Evolutionary conservation across 1,284 basidiomycete species (phyloP).

Genomic region (Sporisorium exsertum): DNA sequence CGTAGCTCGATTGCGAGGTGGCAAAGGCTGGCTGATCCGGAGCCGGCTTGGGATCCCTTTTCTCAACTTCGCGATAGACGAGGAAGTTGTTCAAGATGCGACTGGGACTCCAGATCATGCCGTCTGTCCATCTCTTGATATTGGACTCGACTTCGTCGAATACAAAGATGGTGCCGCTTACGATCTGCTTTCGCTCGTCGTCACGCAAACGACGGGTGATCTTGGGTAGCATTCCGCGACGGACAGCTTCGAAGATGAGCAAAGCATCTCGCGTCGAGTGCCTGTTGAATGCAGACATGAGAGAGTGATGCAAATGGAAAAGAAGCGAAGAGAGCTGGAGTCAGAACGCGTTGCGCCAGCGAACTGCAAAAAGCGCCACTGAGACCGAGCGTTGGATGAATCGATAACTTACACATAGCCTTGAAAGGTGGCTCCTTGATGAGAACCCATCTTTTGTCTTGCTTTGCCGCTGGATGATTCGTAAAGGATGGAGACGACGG

Average conservation of each 20-base stretch:
- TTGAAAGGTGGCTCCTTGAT: slow-evolving; percentile 27
- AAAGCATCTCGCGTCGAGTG: slow-evolving; percentile 94
- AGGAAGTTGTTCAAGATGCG: slow-evolving; percentile 93
- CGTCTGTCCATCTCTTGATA: slow-evolving; percentile 98
- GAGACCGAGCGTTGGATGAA: background rate
- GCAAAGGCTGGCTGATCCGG: slow-evolving; percentile 35
- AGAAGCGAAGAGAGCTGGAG: background rate
- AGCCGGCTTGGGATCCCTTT: slow-evolving; percentile 47
- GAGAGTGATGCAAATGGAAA: slow-evolving; percentile 66
- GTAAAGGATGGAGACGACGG: background rate
- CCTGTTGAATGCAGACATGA: slow-evolving; percentile 73
- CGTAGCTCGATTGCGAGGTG: slow-evolving; percentile 26
- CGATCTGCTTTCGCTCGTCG: slow-evolving; percentile 87
- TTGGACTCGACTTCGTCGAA: slow-evolving; percentile 97
- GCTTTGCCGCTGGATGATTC: background rate
- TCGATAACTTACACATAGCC: slow-evolving; percentile 25
- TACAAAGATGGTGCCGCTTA: slow-evolving; percentile 93
- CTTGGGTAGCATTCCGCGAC: slow-evolving; percentile 87
- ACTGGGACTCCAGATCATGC: slow-evolving; percentile 90
- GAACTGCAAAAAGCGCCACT: background rate
- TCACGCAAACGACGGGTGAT: slow-evolving; percentile 94
- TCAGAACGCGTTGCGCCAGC: background rate
- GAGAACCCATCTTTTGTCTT: slow-evolving; percentile 20
- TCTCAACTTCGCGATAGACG: slow-evolving; percentile 70
- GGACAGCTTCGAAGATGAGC: slow-evolving; percentile 92